A percentile compares a stretch with the other conserved stretches of the same genome.
Evolutionary conservation across 257 asterid genomes (phyloP).

Genomic region (Sherardia arvensis): DNA sequence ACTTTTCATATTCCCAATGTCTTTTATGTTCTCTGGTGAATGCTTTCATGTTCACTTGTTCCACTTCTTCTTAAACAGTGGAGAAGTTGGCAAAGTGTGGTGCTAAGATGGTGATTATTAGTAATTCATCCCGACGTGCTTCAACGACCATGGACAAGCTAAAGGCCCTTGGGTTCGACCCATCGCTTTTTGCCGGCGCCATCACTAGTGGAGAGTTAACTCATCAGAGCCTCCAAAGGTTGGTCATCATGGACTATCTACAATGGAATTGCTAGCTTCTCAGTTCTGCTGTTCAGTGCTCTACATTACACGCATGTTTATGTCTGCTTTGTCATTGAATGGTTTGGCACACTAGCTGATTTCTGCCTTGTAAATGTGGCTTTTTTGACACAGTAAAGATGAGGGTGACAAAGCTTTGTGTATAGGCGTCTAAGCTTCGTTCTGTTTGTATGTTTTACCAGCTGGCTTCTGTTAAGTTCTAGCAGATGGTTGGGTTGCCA

Average conservation of each 20-base stretch:
- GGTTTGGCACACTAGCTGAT: no score
- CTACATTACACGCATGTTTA: not conserved
- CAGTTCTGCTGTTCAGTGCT: not conserved
- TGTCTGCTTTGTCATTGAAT: not conserved
- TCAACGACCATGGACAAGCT: slow-evolving; percentile 75
- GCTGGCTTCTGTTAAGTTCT: not conserved
- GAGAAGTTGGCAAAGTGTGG: slow-evolving; percentile 74
- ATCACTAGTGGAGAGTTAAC: slow-evolving; percentile 95
- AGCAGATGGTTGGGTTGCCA: not conserved
- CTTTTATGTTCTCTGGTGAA: slow-evolving; percentile 29
- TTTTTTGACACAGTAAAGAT: not conserved
- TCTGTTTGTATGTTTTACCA: not conserved
- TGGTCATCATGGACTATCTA: not conserved
- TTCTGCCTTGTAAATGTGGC: not conserved
- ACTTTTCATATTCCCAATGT: slow-evolving; percentile 4
- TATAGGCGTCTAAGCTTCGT: not conserved
- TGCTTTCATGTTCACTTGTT: not conserved
- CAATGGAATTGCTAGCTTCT: not conserved
- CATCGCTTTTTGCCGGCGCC: slow-evolving; percentile 75
- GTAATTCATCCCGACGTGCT: slow-evolving; percentile 94
- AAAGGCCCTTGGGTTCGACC: slow-evolving; percentile 75
- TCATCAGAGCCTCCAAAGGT: slow-evolving; percentile 77
- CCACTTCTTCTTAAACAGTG: slow-evolving; percentile 42
- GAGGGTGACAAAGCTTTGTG: no score
- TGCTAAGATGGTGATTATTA: slow-evolving; percentile 83